Evolutionary conservation across 2,329 filamentous ascomycete species (phyloP), one percentile per base, ranked within the genome.

Genomic region (Cordyceps javanica): DNA sequence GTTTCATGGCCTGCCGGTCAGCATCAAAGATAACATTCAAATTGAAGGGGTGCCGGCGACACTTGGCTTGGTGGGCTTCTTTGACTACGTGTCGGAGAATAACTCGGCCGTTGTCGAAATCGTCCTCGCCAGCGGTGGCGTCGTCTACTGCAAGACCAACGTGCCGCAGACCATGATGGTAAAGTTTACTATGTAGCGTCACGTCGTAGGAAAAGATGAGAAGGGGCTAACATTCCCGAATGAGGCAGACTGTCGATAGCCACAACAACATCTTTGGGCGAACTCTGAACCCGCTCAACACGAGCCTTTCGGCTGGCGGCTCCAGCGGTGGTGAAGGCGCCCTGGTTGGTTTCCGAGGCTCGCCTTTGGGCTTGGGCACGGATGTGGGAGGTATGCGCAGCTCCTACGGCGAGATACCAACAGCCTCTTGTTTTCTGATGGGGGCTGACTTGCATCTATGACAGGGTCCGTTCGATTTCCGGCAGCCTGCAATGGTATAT

Each of bases 271-370:
- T 85, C 36, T 82, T 80, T 60, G 82, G 82, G 2, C 76, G 80
- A 23, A 80, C 79, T 0, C 68, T 85, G 34, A 86, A 85, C 62
- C 84, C 85, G 0, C 69, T 77, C 51, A 85, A 85, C 58, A 74
- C 80, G 6, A 72, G 74, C 21, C 73, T 82, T 26, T 82, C 79
- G 0, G 78, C 82, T 0, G 85, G 85, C 7, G 85, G 85, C 6
- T 80, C 77, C 4, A 81, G 80, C 30, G 85, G 85, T 3, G 85
- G 85, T 45, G 85, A 88, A 65, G 78, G 78, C 5, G 84, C 84
- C 1, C 71, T 87, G 6, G 76, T 88, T 34, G 72, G 73, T 0
- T 77, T 86, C 57, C 62, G 64, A 8, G 85, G 83, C 26, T 81
- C 78, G 59, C 74, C 77, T 2, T 61, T 85, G 3, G 85, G 85